Conservation (phyloP, 2,329 filamentous ascomycete genomes). For the Pseudopyricularia javanii region DNA sequence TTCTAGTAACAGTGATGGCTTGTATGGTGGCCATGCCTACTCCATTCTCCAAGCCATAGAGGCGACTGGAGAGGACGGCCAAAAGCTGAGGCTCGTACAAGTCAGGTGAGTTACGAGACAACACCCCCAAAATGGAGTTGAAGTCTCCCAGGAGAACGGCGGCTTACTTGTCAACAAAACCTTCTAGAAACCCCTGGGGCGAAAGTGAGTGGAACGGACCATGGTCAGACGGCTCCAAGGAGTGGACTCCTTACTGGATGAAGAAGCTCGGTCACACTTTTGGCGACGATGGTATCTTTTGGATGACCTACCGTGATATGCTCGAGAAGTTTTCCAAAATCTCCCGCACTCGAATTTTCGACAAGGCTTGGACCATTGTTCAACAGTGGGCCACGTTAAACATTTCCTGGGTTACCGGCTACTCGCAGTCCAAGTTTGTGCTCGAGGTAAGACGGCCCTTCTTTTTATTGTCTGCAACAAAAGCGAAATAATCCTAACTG, state of each 20-base stretch:
- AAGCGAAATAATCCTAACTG: neutral
- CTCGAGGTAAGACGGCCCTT: constrained; percentile 13
- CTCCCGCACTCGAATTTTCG: constrained; percentile 32
- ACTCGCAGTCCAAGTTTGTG: constrained; percentile 29
- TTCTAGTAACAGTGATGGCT: constrained; percentile 20
- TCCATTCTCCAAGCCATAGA: constrained; percentile 35
- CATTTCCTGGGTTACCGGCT: constrained; percentile 31
- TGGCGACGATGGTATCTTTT: constrained; percentile 50
- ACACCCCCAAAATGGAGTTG: constrained; percentile 5
- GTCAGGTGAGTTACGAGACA: constrained; percentile 21
- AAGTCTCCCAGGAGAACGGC: neutral
- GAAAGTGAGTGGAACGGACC: constrained; percentile 55
- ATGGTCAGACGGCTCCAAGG: constrained; percentile 61
- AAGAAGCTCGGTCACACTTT: constrained; percentile 52
- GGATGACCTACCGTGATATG: constrained; percentile 32
- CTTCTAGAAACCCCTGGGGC: constrained; percentile 53
- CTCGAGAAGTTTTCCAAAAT: constrained; percentile 30
- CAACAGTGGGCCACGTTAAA: constrained; percentile 29
- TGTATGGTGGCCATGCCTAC: constrained; percentile 35
- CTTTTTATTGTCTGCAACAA: neutral
- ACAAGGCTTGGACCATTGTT: constrained; percentile 30
- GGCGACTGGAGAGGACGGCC: constrained; percentile 25
- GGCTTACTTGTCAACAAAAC: neutral
- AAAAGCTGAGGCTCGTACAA: constrained; percentile 25
- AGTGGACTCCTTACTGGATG: constrained; percentile 67